Percentiles rank a stretch among this genome's conserved stretches.
Conservation (phyloP, 2,329 filamentous ascomycete species). For the Sporothrix schenckii region DNA sequence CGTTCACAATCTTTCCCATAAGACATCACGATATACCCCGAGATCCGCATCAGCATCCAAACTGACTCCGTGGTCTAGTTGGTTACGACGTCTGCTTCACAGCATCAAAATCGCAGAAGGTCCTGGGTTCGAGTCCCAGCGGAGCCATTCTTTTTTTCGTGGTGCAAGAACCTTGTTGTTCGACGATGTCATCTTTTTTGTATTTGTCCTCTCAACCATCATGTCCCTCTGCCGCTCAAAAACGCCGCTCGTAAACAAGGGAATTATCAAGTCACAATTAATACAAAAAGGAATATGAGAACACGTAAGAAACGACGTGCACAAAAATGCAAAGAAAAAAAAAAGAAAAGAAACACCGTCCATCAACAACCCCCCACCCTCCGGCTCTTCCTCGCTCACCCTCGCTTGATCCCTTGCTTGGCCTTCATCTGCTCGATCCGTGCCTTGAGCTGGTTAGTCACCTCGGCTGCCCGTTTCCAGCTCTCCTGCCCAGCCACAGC, state of each 20-base stretch:
- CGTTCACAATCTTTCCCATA: no score
- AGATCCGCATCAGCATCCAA: neutral
- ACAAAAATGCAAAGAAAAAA: neutral
- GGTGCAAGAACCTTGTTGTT: no score
- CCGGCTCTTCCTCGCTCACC: neutral
- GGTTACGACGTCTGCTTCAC: constrained; percentile 40
- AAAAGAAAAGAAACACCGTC: neutral
- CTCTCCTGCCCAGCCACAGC: constrained; percentile 68
- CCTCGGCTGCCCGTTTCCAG: constrained; percentile 95
- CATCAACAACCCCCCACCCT: neutral
- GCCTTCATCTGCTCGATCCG: constrained; percentile 97
- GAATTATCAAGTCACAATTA: constrained; percentile 9
- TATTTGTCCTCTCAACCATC: no score
- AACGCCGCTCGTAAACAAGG: neutral
- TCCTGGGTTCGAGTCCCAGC: constrained; percentile 40
- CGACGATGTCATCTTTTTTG: no score
- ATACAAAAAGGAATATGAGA: constrained; percentile 12
- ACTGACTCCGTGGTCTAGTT: constrained; percentile 39
- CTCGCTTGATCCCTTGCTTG: constrained; percentile 36
- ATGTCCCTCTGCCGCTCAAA: no score
- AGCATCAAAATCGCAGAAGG: constrained; percentile 36
- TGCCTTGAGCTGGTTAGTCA: constrained; percentile 95
- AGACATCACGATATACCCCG: no score
- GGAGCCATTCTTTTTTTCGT: constrained; percentile 34
- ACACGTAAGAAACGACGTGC: neutral